A percentile compares a stretch with the other conserved stretches of the same genome.
Conservation (phyloP, 768 basidiomycete species). For the Lentinula guzmanii region DNA sequence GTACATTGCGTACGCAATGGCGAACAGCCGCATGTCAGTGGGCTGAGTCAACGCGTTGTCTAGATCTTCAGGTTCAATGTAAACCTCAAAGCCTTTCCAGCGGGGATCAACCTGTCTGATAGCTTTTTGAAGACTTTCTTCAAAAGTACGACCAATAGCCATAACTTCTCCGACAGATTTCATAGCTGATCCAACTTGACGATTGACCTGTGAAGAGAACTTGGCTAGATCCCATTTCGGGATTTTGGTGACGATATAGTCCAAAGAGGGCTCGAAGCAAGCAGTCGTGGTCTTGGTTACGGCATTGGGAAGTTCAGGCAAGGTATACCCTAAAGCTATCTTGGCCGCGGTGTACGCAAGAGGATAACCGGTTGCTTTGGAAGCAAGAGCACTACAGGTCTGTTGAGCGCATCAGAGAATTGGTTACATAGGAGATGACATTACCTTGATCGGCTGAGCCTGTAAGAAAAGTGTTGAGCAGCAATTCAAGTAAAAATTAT, state of each 20-base stretch:
- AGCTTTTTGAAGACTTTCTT: slow-evolving; percentile 97
- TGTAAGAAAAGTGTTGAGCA: slow-evolving; percentile 14
- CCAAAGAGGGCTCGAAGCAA: slow-evolving; percentile 97
- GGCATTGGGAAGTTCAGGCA: slow-evolving; percentile 96
- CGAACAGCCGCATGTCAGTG: slow-evolving; percentile 95
- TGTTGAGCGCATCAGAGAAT: slow-evolving; percentile 8
- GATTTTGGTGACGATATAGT: slow-evolving; percentile 99
- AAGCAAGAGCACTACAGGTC: slow-evolving; percentile 75
- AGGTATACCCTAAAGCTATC: slow-evolving; percentile 94
- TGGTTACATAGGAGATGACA: slow-evolving; percentile 9
- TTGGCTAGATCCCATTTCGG: slow-evolving; percentile 99
- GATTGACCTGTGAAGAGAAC: slow-evolving; percentile 89
- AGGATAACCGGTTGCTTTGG: slow-evolving; percentile 98
- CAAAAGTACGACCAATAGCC: slow-evolving; percentile 99
- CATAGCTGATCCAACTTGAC: slow-evolving; percentile 96
- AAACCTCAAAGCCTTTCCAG: slow-evolving; percentile 97
- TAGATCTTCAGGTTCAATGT: slow-evolving; percentile 80
- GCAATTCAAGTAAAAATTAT: background rate
- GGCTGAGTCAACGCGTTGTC: slow-evolving; percentile 75
- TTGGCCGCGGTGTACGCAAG: slow-evolving; percentile 99
- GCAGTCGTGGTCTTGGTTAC: slow-evolving; percentile 99
- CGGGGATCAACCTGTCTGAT: slow-evolving; percentile 96
- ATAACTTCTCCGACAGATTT: slow-evolving; percentile 99
- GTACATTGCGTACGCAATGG: slow-evolving; percentile 97
- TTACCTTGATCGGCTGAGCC: slow-evolving; percentile 76